These are phyloP conservation scores for Tuber indicum DNA, from an alignment of 495 filamentous ascomycete genomes.

Conservation along the genomic window DNA sequence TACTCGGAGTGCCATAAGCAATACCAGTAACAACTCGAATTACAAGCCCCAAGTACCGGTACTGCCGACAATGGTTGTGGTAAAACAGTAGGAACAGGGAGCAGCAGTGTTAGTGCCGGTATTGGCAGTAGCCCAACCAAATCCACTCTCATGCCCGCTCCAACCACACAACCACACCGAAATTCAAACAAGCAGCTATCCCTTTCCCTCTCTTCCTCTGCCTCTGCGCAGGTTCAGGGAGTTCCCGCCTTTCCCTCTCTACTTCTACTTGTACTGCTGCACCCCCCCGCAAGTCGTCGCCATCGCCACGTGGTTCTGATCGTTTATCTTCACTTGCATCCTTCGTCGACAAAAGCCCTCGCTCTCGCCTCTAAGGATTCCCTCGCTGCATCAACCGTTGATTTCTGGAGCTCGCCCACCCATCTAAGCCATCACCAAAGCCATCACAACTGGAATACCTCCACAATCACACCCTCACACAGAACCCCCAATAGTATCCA, in stretches of 20 bases:
- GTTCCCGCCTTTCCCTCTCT: conserved; percentile 36
- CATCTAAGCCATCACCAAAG: conserved; percentile 13
- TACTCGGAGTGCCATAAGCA: too few relatives aligned
- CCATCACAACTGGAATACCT: neutral
- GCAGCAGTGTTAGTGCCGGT: neutral
- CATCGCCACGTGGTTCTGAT: conserved; percentile 43
- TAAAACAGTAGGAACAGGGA: neutral
- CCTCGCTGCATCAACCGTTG: conserved; percentile 11
- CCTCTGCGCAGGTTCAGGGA: conserved; percentile 30
- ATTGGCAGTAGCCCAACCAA: neutral
- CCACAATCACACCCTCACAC: conserved; percentile 5
- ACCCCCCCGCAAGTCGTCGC: conserved; percentile 41
- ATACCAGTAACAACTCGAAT: neutral
- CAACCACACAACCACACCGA: neutral
- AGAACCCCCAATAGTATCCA: neutral
- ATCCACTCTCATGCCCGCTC: neutral
- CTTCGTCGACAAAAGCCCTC: conserved; percentile 40
- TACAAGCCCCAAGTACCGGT: neutral
- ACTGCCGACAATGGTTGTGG: neutral
- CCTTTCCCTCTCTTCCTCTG: neutral
- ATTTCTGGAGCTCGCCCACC: conserved; percentile 10
- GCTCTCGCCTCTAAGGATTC: conserved; percentile 30
- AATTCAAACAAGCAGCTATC: neutral
- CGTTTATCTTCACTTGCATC: conserved; percentile 40
- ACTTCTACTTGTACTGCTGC: conserved; percentile 17